Base-by-base conservation (phyloP, 495 filamentous ascomycete genomes). In the Parathielavia appendiculata region DNA sequence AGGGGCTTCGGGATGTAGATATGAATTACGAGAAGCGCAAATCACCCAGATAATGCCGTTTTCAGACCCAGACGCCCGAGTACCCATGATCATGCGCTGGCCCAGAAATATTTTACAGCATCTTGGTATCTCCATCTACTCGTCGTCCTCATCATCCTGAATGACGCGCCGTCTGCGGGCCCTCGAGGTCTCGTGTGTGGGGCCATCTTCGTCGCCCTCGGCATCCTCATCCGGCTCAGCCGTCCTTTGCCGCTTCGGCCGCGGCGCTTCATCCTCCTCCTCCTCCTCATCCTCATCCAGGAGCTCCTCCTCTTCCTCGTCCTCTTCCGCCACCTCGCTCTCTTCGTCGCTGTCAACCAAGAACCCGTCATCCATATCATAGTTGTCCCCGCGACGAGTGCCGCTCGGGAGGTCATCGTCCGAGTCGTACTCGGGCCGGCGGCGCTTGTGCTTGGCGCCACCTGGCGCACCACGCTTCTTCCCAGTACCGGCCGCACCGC, bases 341-440 rank as follows among this genome's bases (percentile, higher is more conserved):
- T 83, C 88, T 59, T 89, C 85, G 54, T 88, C 88, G 63, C 86
- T 90, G 38, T 80, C 81, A 11, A 88, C 88, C 55, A 91, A 72
- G 70, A 91, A 91, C 7, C 85, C 87, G 62, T 91, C 88, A 23
- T 89, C 86, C 66, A 86, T 82, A 60, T 91, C 87, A 64, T 91
- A 97, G 67, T 92, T 88, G 66, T 97, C 90, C 61, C 89, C 82
- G 20, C 81, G 79, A 17, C 79, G 80, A 23, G 79, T 75, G 4
- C 84, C 82, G 41, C 84, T 77, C 38, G 83, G 81, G 2, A 85
- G 83, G 56, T 82, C 81, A 58, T 83, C 80, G 26, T 96, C 88
- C 1, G 79, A 81, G 62, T 83, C 79, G 39, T 83, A 82, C 43
- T 82, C 79, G 4, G 77, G 71, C 11, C 73, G 70, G 30, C 76